Evolutionary conservation across 495 filamentous ascomycete genomes (phyloP).

Genomic region (Terfezia claveryi): DNA sequence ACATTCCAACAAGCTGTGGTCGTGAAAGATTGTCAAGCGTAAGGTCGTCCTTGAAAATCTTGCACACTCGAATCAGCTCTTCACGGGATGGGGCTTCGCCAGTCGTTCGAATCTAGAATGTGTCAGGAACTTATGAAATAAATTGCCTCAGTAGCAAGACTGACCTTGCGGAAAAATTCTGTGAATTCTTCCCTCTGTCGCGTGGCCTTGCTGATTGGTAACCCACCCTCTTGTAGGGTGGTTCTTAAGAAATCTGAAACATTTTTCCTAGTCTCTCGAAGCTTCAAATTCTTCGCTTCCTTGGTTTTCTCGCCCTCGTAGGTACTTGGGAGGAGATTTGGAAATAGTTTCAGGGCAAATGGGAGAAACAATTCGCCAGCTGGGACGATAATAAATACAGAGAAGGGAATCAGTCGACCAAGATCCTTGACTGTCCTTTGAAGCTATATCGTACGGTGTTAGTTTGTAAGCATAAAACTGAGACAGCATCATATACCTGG

Average conservation of each 20-base stretch:
- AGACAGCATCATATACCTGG: slow-evolving; percentile 32
- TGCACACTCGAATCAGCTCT: slow-evolving; percentile 97
- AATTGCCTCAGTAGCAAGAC: not conserved
- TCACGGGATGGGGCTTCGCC: slow-evolving; percentile 69
- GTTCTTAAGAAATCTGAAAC: slow-evolving; percentile 77
- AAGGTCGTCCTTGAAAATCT: slow-evolving; percentile 96
- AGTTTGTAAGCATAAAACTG: not conserved
- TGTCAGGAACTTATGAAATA: not conserved
- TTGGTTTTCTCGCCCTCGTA: slow-evolving; percentile 83
- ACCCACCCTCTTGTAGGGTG: slow-evolving; percentile 76
- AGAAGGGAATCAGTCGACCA: slow-evolving; percentile 81
- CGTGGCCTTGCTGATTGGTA: slow-evolving; percentile 65
- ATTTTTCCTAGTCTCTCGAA: slow-evolving; percentile 77
- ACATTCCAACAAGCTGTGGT: slow-evolving; percentile 91
- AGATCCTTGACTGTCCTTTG: slow-evolving; percentile 85
- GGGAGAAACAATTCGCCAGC: slow-evolving; percentile 92
- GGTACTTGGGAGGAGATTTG: slow-evolving; percentile 87
- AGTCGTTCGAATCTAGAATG: slow-evolving; percentile 37
- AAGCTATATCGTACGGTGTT: slow-evolving; percentile 27
- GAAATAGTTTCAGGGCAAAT: slow-evolving; percentile 80
- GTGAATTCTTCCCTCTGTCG: slow-evolving; percentile 86
- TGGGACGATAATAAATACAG: slow-evolving; percentile 87
- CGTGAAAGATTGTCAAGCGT: slow-evolving; percentile 93
- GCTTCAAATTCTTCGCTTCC: slow-evolving; percentile 60
- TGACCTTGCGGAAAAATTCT: slow-evolving; percentile 91